A percentile compares a stretch with the other conserved stretches of the same genome.
phyloP scores from a whole-genome alignment of 2,329 filamentous ascomycete genomes.

The Diaporthe amygdali region DNA sequence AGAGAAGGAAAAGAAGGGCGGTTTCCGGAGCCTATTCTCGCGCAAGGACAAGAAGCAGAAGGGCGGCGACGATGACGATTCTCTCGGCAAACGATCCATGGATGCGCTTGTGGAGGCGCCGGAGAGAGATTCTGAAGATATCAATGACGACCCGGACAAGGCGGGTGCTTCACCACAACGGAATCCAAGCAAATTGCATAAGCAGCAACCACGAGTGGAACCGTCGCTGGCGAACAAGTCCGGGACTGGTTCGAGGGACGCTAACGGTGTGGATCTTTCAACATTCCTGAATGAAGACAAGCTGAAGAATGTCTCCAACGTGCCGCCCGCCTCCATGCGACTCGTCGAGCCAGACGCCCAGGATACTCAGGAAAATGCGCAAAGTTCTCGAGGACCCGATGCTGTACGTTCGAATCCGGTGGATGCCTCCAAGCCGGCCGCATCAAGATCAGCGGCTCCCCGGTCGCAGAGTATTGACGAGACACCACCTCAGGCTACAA shows the following conservation, averaged over 20 bases:
- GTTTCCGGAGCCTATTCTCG: constrained; percentile 66
- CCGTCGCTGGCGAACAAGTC: constrained; percentile 51
- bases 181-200: constrained; percentile 72
- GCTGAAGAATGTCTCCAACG: constrained; percentile 59
- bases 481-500: constrained; percentile 61
- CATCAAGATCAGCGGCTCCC: constrained; percentile 48
- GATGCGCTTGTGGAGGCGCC: constrained; percentile 53
- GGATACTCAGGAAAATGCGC: constrained; percentile 38
- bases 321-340: constrained; percentile 63
- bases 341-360: constrained; percentile 60
- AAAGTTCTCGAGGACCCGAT: constrained; percentile 37
- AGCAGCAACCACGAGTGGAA: constrained; percentile 61
- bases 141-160: constrained; percentile 20
- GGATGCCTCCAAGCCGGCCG: constrained; percentile 47
- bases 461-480: constrained; percentile 47
- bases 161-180: constrained; percentile 49
- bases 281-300: constrained; percentile 47
- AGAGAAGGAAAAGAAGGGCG: constrained; percentile 71
- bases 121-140: constrained; percentile 49
- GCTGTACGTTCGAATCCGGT: constrained; percentile 42
- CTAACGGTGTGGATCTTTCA: constrained; percentile 44
- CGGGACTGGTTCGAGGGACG: constrained; percentile 34
- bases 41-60: constrained; percentile 65
- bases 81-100: constrained; percentile 65
- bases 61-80: constrained; percentile 64